phyloP scores from a whole-genome alignment of 2,329 filamentous ascomycete genomes.

The Alternaria sp. region DNA sequence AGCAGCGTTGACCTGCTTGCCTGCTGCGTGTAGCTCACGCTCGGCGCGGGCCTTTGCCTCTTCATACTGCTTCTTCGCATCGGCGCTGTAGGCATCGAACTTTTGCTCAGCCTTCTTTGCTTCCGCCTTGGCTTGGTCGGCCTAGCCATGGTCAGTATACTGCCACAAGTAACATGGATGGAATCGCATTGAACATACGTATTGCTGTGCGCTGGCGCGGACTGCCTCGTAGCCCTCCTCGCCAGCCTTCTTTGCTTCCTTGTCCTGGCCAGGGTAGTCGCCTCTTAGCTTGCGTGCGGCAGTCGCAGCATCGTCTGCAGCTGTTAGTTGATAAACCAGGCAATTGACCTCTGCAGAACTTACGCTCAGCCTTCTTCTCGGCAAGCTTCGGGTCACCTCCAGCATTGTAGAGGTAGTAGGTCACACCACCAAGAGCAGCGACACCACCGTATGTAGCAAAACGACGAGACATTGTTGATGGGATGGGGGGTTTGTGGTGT shows the following conservation, averaged over 20 bases:
- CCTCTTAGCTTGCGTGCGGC: constrained; percentile 72
- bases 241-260: constrained; percentile 71
- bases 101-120: constrained; percentile 71
- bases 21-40: constrained; percentile 49
- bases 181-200: constrained; percentile 33
- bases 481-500: constrained; percentile 12
- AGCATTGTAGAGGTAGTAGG: constrained; percentile 90
- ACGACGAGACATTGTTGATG: constrained; percentile 40
- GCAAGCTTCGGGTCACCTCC: constrained; percentile 83
- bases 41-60: constrained; percentile 69
- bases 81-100: constrained; percentile 60
- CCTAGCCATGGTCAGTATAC: constrained; percentile 39
- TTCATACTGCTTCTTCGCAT: constrained; percentile 69
- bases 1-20: constrained; percentile 59
- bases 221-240: constrained; percentile 59
- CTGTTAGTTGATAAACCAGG: constrained; percentile 18
- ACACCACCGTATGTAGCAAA: constrained; percentile 45
- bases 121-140: constrained; percentile 57
- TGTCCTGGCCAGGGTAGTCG: constrained; percentile 69
- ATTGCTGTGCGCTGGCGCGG: constrained; percentile 56
- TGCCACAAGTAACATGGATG: not conserved
- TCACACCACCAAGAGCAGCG: constrained; percentile 66
- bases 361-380: constrained; percentile 88
- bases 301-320: constrained; percentile 77
- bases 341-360: constrained; percentile 37